Conservation (phyloP, 2,329 filamentous ascomycete genomes). For the Macrophomina phaseolina region DNA sequence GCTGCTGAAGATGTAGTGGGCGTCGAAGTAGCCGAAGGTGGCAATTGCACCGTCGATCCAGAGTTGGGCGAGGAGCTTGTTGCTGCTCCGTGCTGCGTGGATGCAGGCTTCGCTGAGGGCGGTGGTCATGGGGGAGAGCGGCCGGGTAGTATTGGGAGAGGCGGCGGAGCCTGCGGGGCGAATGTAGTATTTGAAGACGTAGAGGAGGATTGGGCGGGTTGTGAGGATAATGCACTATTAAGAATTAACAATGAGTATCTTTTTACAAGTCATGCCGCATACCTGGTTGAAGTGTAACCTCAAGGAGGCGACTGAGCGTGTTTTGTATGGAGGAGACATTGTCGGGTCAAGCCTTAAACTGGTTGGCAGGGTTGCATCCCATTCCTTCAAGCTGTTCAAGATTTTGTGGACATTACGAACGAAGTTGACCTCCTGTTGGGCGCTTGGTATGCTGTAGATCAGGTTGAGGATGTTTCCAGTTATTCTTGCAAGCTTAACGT, state of each 20-base stretch:
- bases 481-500: conserved; percentile 47
- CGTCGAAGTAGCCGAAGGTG: conserved; percentile 38
- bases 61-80: conserved; percentile 35
- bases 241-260: not conserved
- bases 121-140: conserved; percentile 38
- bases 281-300: conserved; percentile 27
- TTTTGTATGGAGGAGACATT: conserved; percentile 34
- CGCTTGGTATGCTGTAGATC: conserved; percentile 33
- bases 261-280: not conserved
- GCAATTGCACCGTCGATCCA: conserved; percentile 37
- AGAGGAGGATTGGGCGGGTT: conserved; percentile 47
- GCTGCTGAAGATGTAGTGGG: conserved; percentile 37
- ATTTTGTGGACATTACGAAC: conserved; percentile 49
- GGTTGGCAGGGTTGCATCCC: conserved; percentile 46
- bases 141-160: conserved; percentile 25
- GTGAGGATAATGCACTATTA: conserved; percentile 48
- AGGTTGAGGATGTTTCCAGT: conserved; percentile 42
- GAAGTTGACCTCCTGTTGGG: conserved; percentile 30
- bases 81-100: conserved; percentile 35
- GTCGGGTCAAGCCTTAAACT: conserved; percentile 41
- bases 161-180: conserved; percentile 19
- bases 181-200: conserved; percentile 41
- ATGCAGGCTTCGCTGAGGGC: conserved; percentile 41
- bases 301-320: conserved; percentile 22
- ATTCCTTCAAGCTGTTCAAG: conserved; percentile 45